phyloP scores from a whole-genome alignment of 192 early-diverging fungal species.

The Phycomyces blakesleeanus region DNA sequence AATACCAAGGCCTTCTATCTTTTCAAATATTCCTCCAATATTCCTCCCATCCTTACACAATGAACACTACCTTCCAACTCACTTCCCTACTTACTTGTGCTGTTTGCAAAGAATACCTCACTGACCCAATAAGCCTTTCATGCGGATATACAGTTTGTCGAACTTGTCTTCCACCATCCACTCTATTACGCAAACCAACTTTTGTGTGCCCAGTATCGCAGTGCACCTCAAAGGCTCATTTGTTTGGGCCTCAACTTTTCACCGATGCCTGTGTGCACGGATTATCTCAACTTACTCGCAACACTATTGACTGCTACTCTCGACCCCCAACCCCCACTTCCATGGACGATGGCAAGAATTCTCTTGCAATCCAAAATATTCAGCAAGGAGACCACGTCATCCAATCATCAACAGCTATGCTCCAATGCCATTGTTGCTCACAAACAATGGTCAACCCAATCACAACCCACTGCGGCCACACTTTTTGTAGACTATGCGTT shows the following conservation, averaged over 20 bases:
- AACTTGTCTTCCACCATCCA: slow-evolving; percentile 6
- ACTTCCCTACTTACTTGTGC: slow-evolving; percentile 17
- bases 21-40: not conserved
- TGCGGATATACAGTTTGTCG: slow-evolving; percentile 19
- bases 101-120: slow-evolving; percentile 12
- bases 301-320: not conserved
- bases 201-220: slow-evolving; percentile 12
- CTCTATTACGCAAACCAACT: slow-evolving; percentile 4
- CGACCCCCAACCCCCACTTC: slow-evolving; percentile 10
- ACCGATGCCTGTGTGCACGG: not conserved
- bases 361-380: not conserved
- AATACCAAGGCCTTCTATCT: slow-evolving; percentile 4
- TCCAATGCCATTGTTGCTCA: slow-evolving; percentile 7
- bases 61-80: slow-evolving; percentile 8
- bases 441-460: slow-evolving; percentile 6
- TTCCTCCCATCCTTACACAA: not conserved
- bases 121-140: slow-evolving; percentile 19
- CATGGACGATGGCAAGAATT: not conserved
- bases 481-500: slow-evolving; percentile 20
- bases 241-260: slow-evolving; percentile 16
- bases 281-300: not conserved
- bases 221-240: slow-evolving; percentile 10
- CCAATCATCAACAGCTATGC: not conserved
- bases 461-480: slow-evolving; percentile 18
- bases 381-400: not conserved